A percentile compares a stretch with the other conserved stretches of the same genome.
phyloP scores from a whole-genome alignment of 1,284 basidiomycete genomes.

The Porodaedalea pini region DNA sequence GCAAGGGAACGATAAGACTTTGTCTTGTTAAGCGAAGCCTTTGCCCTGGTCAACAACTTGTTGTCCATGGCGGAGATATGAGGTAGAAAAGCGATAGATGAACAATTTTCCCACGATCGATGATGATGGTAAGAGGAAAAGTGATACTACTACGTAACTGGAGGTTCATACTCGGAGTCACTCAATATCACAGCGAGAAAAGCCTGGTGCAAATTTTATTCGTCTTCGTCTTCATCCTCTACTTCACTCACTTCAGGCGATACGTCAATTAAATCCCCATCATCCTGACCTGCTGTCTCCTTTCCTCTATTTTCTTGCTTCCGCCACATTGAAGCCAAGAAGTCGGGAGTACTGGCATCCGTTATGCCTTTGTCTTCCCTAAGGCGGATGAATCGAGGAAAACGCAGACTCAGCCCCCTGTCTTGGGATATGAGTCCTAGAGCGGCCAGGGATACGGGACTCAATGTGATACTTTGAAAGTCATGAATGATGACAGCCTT shows the following conservation, averaged over 20 bases:
- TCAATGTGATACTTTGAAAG: slow-evolving; percentile 69
- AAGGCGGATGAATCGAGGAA: slow-evolving; percentile 82
- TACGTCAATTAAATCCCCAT: slow-evolving; percentile 56
- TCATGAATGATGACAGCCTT: slow-evolving; percentile 1
- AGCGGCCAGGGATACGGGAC: slow-evolving; percentile 85
- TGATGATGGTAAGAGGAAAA: too few species aligned
- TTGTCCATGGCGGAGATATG: too few species aligned
- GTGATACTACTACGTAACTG: too few species aligned
- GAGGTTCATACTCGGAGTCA: too few species aligned
- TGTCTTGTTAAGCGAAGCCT: too few species aligned
- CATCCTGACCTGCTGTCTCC: slow-evolving; percentile 40
- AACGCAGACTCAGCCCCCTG: slow-evolving; percentile 80
- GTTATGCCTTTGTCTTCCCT: slow-evolving; percentile 80
- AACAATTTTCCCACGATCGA: too few species aligned
- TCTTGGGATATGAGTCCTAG: slow-evolving; percentile 60
- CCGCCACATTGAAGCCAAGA: slow-evolving; percentile 67
- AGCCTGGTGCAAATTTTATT: too few species aligned
- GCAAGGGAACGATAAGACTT: too few species aligned
- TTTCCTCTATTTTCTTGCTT: slow-evolving; percentile 52
- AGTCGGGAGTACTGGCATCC: slow-evolving; percentile 73
- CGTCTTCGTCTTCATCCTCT: slow-evolving; percentile 30
- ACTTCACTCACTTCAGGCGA: slow-evolving; percentile 28
- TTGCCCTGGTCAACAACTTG: too few species aligned
- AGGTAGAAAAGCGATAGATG: too few species aligned
- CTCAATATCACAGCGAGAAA: too few species aligned